Evolutionary conservation across 768 basidiomycete genomes (phyloP), one percentile per base, ranked within the genome.

Genomic region (Cyclocybe aegerita): DNA sequence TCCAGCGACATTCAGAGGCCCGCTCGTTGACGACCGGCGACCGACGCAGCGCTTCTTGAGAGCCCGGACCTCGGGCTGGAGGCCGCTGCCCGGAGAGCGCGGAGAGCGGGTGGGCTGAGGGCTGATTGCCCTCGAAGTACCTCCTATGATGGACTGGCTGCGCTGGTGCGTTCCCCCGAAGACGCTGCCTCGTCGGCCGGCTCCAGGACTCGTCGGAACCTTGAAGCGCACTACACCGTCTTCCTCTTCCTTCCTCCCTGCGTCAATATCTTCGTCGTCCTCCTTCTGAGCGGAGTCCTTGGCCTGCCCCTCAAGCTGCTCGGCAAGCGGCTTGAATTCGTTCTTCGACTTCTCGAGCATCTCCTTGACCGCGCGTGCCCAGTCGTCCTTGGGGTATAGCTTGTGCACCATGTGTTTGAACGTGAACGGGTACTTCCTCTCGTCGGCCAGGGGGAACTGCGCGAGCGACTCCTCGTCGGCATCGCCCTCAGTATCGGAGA

Each of bases 381-480:
- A 86, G 47, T 84, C 82, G 15, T 80, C 79, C 46, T 78, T 65
- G 47, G 77, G 71, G 64, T 86, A 86, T 9, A 86, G 70, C 61
- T 82, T 80, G 68, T 86, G 81, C 49, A 85, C 63, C 82, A 84
- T 86, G 58, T 81, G 71, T 58, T 78, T 80, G 72, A 86, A 86
- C 32, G 80, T 85, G 67, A 86, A 86, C 12, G 73, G 72, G 57
- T 78, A 81, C 44, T 69, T 66, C 54, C 66, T 71, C n/a, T 60
- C 67, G 29, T 58, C 52, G 8, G 53, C 57, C 4, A 76, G 60
- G 4, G 77, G 78, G 50, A 83, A 82, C 34, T 69, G 68, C 2
- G 67, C 69, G 9, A 71, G 59, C 1, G 59, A 71, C 9, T 48
- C 36, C 1, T 64, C 63, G 40, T 59, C 59, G 14, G 62, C 60